Evolutionary conservation across 2,329 filamentous ascomycete genomes (phyloP).

Genomic region (Penicillium sp.): DNA sequence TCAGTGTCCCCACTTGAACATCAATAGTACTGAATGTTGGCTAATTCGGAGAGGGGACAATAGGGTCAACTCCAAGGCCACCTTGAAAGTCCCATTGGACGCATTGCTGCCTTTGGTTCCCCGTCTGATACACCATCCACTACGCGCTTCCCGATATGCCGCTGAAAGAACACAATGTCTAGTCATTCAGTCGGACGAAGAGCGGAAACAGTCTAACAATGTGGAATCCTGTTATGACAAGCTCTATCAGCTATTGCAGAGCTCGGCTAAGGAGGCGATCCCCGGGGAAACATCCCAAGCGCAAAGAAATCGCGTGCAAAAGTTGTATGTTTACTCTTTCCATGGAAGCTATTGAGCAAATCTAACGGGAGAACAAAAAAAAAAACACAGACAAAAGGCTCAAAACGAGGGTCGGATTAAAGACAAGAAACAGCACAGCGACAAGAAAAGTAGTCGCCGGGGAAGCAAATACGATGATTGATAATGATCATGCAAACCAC

Average conservation of each 20-base stretch:
- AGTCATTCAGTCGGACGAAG: conserved; percentile 63
- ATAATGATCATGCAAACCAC: conserved; percentile 8
- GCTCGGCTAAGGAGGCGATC: conserved; percentile 51
- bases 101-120: conserved; percentile 56
- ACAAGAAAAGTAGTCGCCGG: conserved; percentile 58
- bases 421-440: conserved; percentile 60
- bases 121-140: conserved; percentile 50
- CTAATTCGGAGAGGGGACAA: conserved; percentile 3
- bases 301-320: conserved; percentile 55
- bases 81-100: conserved; percentile 55
- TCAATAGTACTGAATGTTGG: conserved; percentile 3
- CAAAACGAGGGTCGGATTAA: conserved; percentile 58
- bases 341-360: neutral
- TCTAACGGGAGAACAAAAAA: conserved; percentile 3
- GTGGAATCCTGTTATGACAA: conserved; percentile 59
- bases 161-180: conserved; percentile 53
- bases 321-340: conserved; percentile 46
- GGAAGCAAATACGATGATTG: conserved; percentile 40
- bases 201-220: conserved; percentile 60
- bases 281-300: conserved; percentile 61
- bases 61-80: conserved; percentile 67
- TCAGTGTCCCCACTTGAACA: conserved; percentile 36
- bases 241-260: conserved; percentile 54
- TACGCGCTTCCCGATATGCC: conserved; percentile 56
- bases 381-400: conserved; percentile 49